phyloP scores from a whole-genome alignment of 805 yeast species.

The Starmera dryadoides region DNA sequence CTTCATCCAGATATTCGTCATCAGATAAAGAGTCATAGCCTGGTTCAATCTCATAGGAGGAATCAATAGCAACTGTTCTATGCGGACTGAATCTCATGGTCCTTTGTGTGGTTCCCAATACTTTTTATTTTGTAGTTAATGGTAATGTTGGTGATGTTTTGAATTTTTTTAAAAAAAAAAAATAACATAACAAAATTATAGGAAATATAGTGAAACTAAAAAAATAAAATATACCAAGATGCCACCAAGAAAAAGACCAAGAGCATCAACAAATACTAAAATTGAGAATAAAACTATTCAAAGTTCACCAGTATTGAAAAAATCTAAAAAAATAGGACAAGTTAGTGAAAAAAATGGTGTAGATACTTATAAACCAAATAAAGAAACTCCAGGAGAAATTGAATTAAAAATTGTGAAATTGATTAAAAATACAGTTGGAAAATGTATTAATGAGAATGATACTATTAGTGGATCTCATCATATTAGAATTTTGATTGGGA shows the following conservation, averaged over 20 bases:
- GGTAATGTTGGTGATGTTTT: not conserved
- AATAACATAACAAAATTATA: not conserved
- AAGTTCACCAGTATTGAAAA: not conserved
- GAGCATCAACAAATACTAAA: not conserved
- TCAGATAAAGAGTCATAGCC: slow-evolving; percentile 7
- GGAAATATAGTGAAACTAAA: not conserved
- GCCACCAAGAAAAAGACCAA: slow-evolving; percentile 7
- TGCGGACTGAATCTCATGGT: slow-evolving; percentile 14
- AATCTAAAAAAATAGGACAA: not conserved
- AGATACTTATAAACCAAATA: slow-evolving; percentile 8
- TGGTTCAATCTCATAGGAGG: slow-evolving; percentile 1
- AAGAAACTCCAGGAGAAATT: not conserved
- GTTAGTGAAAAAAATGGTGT: not conserved
- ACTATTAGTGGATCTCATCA: not conserved
- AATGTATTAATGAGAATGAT: not conserved
- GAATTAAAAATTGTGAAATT: not conserved
- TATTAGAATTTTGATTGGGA: slow-evolving; percentile 4
- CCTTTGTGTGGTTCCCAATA: not conserved
- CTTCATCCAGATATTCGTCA: slow-evolving; percentile 2
- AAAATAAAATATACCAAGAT: not conserved
- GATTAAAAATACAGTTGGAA: not conserved
- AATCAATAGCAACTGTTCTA: slow-evolving; percentile 1
- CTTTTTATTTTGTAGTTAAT: not conserved
- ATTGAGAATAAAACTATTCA: not conserved
- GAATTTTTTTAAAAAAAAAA: not conserved